A percentile compares a stretch with the other conserved stretches of the same genome.
Evolutionary conservation across 225 moss, liverwort and hornwort genomes (phyloP).

Genomic region (Pleurozium schreberi): DNA sequence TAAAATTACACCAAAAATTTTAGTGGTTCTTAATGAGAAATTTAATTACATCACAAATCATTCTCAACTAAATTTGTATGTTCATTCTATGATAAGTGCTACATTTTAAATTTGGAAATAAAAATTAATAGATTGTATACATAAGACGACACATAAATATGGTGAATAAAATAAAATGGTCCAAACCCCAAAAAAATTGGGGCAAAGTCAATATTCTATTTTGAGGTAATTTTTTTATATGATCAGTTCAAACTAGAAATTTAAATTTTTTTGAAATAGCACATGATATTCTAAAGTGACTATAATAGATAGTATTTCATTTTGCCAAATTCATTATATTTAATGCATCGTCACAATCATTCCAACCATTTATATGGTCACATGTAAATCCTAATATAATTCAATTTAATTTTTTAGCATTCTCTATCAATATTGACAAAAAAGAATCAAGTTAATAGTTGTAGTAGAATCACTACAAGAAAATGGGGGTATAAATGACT

Average conservation of each 20-base stretch:
- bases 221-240: not conserved
- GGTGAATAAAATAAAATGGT: not conserved
- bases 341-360: not conserved
- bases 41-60: not conserved
- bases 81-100: not conserved
- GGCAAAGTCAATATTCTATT: not conserved
- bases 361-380: not conserved
- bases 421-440: not conserved
- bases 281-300: not conserved
- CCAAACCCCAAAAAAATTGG: not conserved
- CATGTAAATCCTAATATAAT: not conserved
- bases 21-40: not conserved
- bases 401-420: not conserved
- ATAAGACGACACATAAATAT: not conserved
- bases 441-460: accelerated
- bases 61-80: not conserved
- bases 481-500: no score
- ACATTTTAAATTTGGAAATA: not conserved
- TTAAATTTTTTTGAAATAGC: not conserved
- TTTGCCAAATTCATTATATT: not conserved
- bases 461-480: no score
- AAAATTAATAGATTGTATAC: not conserved
- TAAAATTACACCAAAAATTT: not conserved
- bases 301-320: not conserved
- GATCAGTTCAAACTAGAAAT: not conserved